phyloP scores from a whole-genome alignment of 176 grass and related monocot genomes.

The Juncus inflexus region DNA sequence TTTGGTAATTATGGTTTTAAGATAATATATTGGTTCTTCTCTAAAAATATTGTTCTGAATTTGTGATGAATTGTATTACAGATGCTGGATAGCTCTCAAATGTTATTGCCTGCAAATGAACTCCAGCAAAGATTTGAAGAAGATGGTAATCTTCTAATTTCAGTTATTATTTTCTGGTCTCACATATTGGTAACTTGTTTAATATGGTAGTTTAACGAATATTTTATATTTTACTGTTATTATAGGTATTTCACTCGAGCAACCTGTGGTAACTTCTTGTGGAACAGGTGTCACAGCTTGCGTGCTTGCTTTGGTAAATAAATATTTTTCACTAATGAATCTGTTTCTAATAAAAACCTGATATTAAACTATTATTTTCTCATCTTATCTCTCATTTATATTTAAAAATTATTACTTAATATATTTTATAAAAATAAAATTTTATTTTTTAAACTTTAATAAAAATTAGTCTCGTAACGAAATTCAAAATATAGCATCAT shows the following conservation, averaged over 20 bases:
- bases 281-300: constrained; percentile 96
- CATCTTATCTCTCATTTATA: too few species aligned
- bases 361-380: neutral
- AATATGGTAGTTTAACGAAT: constrained; percentile 6
- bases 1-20: neutral
- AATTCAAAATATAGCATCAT: too few species aligned
- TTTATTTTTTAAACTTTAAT: too few species aligned
- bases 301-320: constrained; percentile 70
- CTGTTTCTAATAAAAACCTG: neutral
- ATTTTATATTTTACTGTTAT: constrained; percentile 1
- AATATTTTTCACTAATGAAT: neutral
- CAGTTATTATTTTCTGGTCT: neutral
- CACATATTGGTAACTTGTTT: neutral
- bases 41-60: neutral
- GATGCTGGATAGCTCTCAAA: constrained; percentile 86
- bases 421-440: too few species aligned
- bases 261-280: constrained; percentile 59
- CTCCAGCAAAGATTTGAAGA: constrained; percentile 68
- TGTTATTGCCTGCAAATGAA: constrained; percentile 58
- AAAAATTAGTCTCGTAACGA: too few species aligned
- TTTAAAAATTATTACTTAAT: too few species aligned
- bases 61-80: constrained; percentile 33
- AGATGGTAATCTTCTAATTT: neutral
- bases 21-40: constrained; percentile 5
- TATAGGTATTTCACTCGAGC: constrained; percentile 79